phyloP scores from a whole-genome alignment of 495 filamentous ascomycete genomes.

The Lepraria neglecta region DNA sequence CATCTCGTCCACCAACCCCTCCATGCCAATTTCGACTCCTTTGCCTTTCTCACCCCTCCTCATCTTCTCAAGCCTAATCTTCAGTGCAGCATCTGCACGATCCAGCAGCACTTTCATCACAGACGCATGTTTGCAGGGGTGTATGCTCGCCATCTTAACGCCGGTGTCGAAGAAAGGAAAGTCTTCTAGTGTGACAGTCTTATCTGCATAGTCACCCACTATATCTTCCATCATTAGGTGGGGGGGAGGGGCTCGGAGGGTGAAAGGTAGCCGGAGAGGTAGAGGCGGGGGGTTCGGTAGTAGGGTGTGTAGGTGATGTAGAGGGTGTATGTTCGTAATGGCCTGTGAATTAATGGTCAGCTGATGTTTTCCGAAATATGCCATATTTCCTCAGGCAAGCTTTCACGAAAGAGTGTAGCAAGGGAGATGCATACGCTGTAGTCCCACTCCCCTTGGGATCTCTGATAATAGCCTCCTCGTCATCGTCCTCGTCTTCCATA shows the following conservation, averaged over 20 bases:
- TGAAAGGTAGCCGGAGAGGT: constrained; percentile 84
- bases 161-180: constrained; percentile 80
- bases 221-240: constrained; percentile 98
- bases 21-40: constrained; percentile 51
- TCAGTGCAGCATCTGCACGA: constrained; percentile 86
- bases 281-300: constrained; percentile 93
- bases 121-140: constrained; percentile 86
- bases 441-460: constrained; percentile 57
- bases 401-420: neutral
- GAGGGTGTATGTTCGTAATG: constrained; percentile 85
- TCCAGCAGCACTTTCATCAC: constrained; percentile 98
- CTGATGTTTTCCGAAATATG: constrained; percentile 2
- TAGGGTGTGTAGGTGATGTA: constrained; percentile 97
- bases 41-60: constrained; percentile 42
- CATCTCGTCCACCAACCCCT: constrained; percentile 59
- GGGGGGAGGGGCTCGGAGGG: constrained; percentile 79
- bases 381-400: neutral
- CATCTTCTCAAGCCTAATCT: constrained; percentile 77
- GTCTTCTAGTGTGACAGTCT: constrained; percentile 96
- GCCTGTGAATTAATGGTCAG: constrained; percentile 42
- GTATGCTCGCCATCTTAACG: constrained; percentile 92
- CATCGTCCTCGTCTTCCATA: constrained; percentile 96
- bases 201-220: constrained; percentile 98
- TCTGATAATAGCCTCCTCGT: constrained; percentile 93
- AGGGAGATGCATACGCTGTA: constrained; percentile 55